Percentiles rank a stretch among this genome's conserved stretches.
phyloP scores from a whole-genome alignment of 2,329 filamentous ascomycete genomes.

The Trichophyton schoenleinii region DNA sequence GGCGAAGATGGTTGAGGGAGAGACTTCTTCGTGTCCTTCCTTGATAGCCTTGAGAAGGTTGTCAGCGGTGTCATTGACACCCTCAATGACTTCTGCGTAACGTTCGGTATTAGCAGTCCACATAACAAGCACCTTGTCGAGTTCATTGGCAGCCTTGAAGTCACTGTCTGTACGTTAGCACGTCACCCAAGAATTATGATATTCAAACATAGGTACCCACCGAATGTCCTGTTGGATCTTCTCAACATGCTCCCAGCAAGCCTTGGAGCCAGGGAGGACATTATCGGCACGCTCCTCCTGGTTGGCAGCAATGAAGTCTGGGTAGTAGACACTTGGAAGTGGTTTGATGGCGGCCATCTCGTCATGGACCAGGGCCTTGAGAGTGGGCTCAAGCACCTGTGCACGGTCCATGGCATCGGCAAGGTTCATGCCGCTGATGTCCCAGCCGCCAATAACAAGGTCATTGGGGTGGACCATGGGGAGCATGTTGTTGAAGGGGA shows the following conservation, averaged over 20 bases:
- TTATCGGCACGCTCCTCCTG: slow-evolving; percentile 96
- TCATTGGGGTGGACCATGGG: slow-evolving; percentile 98
- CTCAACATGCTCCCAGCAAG: slow-evolving; percentile 77
- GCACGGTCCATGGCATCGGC: slow-evolving; percentile 91
- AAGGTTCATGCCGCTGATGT: slow-evolving; percentile 84
- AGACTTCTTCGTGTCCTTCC: slow-evolving; percentile 74
- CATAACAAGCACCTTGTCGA: slow-evolving; percentile 93
- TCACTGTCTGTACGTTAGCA: slow-evolving; percentile 39
- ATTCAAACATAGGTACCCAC: slow-evolving; percentile 30
- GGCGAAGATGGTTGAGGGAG: slow-evolving; percentile 90
- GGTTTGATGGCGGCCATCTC: slow-evolving; percentile 84
- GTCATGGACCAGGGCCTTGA: slow-evolving; percentile 82
- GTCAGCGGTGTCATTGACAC: slow-evolving; percentile 92
- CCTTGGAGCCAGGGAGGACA: slow-evolving; percentile 68
- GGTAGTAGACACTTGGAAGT: slow-evolving; percentile 93
- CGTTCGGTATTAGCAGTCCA: slow-evolving; percentile 99
- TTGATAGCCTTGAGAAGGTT: slow-evolving; percentile 84
- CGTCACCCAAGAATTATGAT: neutral
- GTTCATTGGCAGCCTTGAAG: slow-evolving; percentile 71
- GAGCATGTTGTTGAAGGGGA: slow-evolving; percentile 85
- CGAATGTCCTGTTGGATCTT: slow-evolving; percentile 85
- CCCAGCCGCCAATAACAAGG: slow-evolving; percentile 89
- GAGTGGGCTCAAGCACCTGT: slow-evolving; percentile 82
- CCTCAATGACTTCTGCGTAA: slow-evolving; percentile 73
- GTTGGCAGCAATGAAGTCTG: slow-evolving; percentile 97